These are phyloP conservation scores for Cladosporium velox DNA, from an alignment of 2,329 filamentous ascomycete species.

Conservation along the genomic window DNA sequence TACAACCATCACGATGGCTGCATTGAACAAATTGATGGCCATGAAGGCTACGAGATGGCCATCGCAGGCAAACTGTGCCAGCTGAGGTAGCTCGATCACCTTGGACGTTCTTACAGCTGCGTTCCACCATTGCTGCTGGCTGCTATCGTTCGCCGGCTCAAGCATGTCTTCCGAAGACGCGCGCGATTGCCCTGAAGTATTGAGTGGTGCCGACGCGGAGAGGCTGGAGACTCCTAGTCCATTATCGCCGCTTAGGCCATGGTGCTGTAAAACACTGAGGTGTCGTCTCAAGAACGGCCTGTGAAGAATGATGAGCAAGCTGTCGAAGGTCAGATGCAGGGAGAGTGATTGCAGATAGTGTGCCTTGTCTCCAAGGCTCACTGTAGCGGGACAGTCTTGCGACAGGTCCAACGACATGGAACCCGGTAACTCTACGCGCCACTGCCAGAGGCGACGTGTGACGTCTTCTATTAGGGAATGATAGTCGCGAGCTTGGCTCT, in stretches of 20 bases:
- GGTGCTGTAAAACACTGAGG: constrained; percentile 29
- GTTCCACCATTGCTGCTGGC: constrained; percentile 39
- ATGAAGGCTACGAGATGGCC: constrained; percentile 50
- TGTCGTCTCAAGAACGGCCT: constrained; percentile 45
- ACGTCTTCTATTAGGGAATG: constrained; percentile 28
- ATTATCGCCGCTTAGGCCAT: constrained; percentile 11
- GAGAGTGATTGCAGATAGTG: constrained; percentile 44
- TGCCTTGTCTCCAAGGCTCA: constrained; percentile 24
- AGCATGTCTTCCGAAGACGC: neutral
- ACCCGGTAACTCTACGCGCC: constrained; percentile 32
- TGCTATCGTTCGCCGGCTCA: constrained; percentile 18
- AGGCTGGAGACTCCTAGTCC: constrained; percentile 20
- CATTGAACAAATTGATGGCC: constrained; percentile 50
- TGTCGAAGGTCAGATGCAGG: constrained; percentile 48
- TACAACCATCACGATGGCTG: constrained; percentile 47
- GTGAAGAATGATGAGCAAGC: constrained; percentile 46
- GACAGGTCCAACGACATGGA: constrained; percentile 30
- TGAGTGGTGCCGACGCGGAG: neutral
- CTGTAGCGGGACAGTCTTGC: constrained; percentile 27
- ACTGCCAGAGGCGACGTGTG: constrained; percentile 29
- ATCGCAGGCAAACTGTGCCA: constrained; percentile 43
- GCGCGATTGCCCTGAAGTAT: neutral
- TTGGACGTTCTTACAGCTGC: constrained; percentile 45
- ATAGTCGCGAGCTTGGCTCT: constrained; percentile 22
- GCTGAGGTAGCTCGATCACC: constrained; percentile 38